Percentiles rank a stretch among this genome's conserved stretches.
Evolutionary conservation across 2,329 filamentous ascomycete genomes (phyloP).

Genomic region (Aphanoascus verrucosus): DNA sequence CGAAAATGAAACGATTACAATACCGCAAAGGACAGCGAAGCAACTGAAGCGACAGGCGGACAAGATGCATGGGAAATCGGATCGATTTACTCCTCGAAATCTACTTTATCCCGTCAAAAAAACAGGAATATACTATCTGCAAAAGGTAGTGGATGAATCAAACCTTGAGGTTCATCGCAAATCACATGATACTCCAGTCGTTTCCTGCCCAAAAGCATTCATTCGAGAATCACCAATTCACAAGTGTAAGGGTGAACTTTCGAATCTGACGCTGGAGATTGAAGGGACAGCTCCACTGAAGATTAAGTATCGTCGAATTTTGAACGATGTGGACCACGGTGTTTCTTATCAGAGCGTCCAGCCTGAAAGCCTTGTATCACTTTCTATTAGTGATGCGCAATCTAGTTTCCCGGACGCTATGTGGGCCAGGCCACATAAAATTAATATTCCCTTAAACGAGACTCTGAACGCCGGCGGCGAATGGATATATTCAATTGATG

Average conservation of each 20-base stretch:
- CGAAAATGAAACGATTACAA: constrained; percentile 65
- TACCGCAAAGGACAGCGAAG: constrained; percentile 63
- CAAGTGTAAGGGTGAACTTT: constrained; percentile 78
- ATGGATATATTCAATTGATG: constrained; percentile 85
- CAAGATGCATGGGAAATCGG: constrained; percentile 43
- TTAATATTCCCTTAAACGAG: constrained; percentile 80
- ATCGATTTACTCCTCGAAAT: constrained; percentile 48
- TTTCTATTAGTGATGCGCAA: constrained; percentile 53
- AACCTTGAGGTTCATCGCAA: constrained; percentile 81
- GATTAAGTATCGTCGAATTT: constrained; percentile 79
- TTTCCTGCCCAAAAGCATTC: constrained; percentile 69
- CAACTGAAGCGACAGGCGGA: constrained; percentile 60
- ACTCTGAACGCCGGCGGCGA: constrained; percentile 66
- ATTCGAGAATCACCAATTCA: constrained; percentile 55
- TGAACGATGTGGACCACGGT: constrained; percentile 72
- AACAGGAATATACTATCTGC: constrained; percentile 74
- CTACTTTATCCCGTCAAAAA: constrained; percentile 71
- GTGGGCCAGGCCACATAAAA: constrained; percentile 67
- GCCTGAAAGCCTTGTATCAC: constrained; percentile 73
- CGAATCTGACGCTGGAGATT: constrained; percentile 71
- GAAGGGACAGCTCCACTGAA: constrained; percentile 82
- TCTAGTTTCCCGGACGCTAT: constrained; percentile 45
- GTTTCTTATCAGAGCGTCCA: constrained; percentile 90
- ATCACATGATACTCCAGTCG: constrained; percentile 68
- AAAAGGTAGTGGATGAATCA: constrained; percentile 80